phyloP scores from a whole-genome alignment of 2,329 filamentous ascomycete species.

The Botryosphaeria dothidea region DNA sequence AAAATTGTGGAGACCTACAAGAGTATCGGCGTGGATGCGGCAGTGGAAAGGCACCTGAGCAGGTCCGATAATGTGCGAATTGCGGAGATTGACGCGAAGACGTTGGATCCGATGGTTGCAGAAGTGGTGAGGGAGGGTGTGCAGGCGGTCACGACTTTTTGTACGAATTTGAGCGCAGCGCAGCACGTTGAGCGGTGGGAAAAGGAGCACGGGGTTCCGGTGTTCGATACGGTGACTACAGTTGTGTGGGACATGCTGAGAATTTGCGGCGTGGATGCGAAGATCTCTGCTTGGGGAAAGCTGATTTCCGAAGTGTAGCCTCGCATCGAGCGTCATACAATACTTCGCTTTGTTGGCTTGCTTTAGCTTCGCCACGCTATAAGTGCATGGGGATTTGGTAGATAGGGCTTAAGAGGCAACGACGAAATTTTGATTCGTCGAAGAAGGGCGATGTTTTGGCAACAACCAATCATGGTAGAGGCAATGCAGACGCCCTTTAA shows the following conservation, averaged over 20 bases:
- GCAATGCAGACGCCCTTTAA: background rate
- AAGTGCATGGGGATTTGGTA: no score
- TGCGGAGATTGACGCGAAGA: constrained; percentile 36
- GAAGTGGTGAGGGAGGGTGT: constrained; percentile 31
- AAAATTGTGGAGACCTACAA: constrained; percentile 40
- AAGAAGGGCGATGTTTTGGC: background rate
- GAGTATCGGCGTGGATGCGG: constrained; percentile 33
- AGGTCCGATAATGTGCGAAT: constrained; percentile 43
- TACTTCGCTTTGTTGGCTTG: no score
- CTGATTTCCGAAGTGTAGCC: constrained; percentile 25
- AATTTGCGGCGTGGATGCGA: constrained; percentile 33
- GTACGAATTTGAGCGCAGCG: constrained; percentile 46
- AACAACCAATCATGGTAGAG: background rate
- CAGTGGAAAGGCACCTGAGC: constrained; percentile 34
- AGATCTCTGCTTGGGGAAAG: constrained; percentile 38
- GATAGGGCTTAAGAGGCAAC: no score
- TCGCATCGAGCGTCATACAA: no score
- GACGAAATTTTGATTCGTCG: background rate
- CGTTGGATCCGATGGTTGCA: constrained; percentile 30
- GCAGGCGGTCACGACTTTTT: constrained; percentile 43
- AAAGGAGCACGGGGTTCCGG: constrained; percentile 33
- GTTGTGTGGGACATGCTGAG: constrained; percentile 46
- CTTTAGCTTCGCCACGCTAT: no score
- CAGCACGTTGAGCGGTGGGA: constrained; percentile 44
- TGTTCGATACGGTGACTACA: constrained; percentile 47